Conservation (phyloP, 169 alveolate species). For the Plasmodium reichenowi region DNA sequence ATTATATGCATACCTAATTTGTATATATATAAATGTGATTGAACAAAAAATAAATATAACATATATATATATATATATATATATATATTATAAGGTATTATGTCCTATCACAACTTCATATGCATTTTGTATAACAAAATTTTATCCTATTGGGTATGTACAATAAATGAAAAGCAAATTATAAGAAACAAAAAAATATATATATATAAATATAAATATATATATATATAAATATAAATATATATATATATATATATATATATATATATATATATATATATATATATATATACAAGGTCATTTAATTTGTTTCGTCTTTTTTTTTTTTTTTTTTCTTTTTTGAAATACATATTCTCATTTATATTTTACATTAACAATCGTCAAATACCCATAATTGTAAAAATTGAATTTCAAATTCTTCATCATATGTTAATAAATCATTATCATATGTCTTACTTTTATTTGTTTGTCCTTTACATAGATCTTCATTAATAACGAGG, state of each 20-base stretch:
- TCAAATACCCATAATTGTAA: constrained; percentile 75
- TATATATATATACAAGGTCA: background rate
- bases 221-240: background rate
- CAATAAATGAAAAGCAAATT: too few relatives aligned
- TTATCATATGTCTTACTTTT: constrained; percentile 81
- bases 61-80: too few relatives aligned
- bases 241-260: background rate
- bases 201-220: too few relatives aligned
- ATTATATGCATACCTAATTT: too few relatives aligned
- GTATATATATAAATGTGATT: too few relatives aligned
- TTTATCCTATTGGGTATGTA: too few relatives aligned
- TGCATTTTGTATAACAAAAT: too few relatives aligned
- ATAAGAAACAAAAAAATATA: too few relatives aligned
- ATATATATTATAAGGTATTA: too few relatives aligned
- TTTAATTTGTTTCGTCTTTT: background rate
- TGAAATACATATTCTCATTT: too few relatives aligned
- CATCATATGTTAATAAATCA: constrained; percentile 70
- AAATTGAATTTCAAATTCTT: constrained; percentile 75
- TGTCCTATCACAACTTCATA: too few relatives aligned
- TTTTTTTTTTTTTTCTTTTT: background rate
- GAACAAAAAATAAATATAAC: too few relatives aligned
- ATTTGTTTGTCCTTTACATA: constrained; percentile 83
- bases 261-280: constrained; percentile 7
- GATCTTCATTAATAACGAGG: constrained; percentile 82
- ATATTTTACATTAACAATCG: constrained; percentile 23